Base-by-base conservation (phyloP, 805 yeast genomes). In the Candida railenensis region DNA sequence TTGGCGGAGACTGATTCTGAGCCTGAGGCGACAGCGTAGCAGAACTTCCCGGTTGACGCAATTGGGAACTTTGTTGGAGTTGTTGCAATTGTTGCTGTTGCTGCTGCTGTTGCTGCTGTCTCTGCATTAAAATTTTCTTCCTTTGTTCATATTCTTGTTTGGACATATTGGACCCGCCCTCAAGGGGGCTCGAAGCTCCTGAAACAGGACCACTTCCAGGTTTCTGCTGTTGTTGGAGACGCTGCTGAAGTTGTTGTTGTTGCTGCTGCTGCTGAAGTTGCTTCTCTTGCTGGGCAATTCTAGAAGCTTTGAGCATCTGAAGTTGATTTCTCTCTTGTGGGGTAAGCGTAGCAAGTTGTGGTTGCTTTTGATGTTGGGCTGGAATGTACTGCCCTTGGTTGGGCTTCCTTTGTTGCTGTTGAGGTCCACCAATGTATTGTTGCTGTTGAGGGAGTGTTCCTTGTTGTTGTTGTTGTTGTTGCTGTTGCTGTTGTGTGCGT, bases 271-370 rank as follows among this genome's bases (percentile, higher is more conserved):
- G 61, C 36, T 54, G 59, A 22, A 56, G 59, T 16, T 53, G 53
- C 34, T 58, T 58, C 40, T 57, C 60, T 38, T 62, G 65, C 42
- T 61, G 69, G 2, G 63, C 67, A 45, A 62, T 54, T 48, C 63
- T 59, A 11, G 64, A 63, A 21, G 71, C 66, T 54, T 70, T 68
- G 37, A 71, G 61, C 65, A 62, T 66, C 45, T 67, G 76, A 25
- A 71, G 60, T 53, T 67, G 76, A 46, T 61, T 68, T 48, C 68
- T 55, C 47, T 74, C 80, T 48, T 70, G 74, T 2, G 76, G 74
- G 3, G 74, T 69, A 45, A 76, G 56, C 11, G 66, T 65, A 7
- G 75, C 74, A 14, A 67, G 64, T 39, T 56, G 65, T 18, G 57
- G 59, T 40, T 53, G 64, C 34, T 58, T 56, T 19, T 53, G 54